A percentile compares a stretch with the other conserved stretches of the same genome.
These are phyloP conservation scores for Seiridium cupressi DNA, from an alignment of 2,329 filamentous ascomycete genomes.

Conservation along the genomic window DNA sequence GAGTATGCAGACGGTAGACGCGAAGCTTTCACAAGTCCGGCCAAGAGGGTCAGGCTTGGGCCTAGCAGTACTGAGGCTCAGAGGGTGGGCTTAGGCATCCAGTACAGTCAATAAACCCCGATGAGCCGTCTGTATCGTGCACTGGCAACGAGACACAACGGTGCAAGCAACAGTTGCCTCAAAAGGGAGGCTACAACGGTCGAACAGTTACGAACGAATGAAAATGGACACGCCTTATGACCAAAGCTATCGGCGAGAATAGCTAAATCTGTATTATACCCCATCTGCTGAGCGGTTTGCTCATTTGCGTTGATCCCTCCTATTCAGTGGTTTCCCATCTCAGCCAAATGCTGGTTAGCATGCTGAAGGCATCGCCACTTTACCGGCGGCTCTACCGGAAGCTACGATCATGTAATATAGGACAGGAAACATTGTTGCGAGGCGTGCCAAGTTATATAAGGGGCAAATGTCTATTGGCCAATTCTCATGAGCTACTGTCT, in stretches of 20 bases:
- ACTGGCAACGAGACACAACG: not conserved
- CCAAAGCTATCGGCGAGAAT: not conserved
- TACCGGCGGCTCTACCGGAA: no score
- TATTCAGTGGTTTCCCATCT: not conserved
- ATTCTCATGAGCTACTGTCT: no score
- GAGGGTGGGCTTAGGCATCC: slow-evolving; percentile 52
- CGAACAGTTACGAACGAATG: not conserved
- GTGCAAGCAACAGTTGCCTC: no score
- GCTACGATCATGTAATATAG: not conserved
- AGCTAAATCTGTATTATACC: not conserved
- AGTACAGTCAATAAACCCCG: slow-evolving; percentile 34
- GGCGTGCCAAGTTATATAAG: no score
- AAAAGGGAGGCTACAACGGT: no score
- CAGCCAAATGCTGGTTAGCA: not conserved
- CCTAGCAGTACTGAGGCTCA: slow-evolving; percentile 35
- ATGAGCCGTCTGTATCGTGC: not conserved
- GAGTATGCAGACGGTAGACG: slow-evolving; percentile 27
- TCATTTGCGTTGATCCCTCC: not conserved
- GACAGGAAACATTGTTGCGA: no score
- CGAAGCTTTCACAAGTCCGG: slow-evolving; percentile 41
- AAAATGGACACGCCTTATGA: not conserved
- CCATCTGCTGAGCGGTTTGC: not conserved
- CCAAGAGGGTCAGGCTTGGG: slow-evolving; percentile 49
- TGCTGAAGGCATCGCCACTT: not conserved
- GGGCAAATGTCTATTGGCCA: no score